phyloP scores from a whole-genome alignment of 1,139 yeast genomes.

The Arxiozyma slooffiae region DNA sequence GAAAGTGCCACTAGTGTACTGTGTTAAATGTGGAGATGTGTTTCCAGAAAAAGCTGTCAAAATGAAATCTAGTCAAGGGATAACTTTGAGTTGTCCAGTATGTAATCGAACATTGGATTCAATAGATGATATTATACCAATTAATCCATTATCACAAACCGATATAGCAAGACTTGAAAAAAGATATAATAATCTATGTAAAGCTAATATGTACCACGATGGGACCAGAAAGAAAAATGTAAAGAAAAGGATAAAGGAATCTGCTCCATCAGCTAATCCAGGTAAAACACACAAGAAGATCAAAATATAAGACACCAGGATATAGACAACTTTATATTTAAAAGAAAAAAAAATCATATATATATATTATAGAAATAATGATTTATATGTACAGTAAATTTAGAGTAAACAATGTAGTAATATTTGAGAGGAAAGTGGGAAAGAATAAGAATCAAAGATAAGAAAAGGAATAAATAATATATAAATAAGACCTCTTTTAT shows the following conservation, averaged over 20 bases:
- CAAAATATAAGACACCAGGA: background rate
- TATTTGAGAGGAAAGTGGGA: too few species aligned
- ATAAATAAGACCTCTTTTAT: background rate
- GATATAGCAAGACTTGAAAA: slow-evolving; percentile 28
- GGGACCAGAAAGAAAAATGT: slow-evolving; percentile 34
- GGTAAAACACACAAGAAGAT: background rate
- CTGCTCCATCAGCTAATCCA: background rate
- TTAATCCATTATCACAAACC: slow-evolving; percentile 31
- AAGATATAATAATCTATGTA: slow-evolving; percentile 33
- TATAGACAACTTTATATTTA: too few species aligned
- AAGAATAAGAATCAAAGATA: background rate
- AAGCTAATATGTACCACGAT: slow-evolving; percentile 40
- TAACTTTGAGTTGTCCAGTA: slow-evolving; percentile 2
- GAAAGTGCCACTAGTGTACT: slow-evolving; percentile 35
- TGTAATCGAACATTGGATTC: slow-evolving; percentile 18
- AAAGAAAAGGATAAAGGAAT: slow-evolving; percentile 31
- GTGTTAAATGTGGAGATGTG: slow-evolving; percentile 49
- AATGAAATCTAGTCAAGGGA: slow-evolving; percentile 35
- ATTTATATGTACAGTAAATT: background rate
- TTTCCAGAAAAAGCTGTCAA: slow-evolving; percentile 34
- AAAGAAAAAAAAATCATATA: too few species aligned
- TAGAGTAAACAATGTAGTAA: too few species aligned
- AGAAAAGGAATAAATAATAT: too few species aligned
- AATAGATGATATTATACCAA: slow-evolving; percentile 30
- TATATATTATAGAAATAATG: too few species aligned